These are phyloP conservation scores for Nicotiana obtusifolia DNA, from an alignment of 257 asterid genomes.

Conservation along the genomic window DNA sequence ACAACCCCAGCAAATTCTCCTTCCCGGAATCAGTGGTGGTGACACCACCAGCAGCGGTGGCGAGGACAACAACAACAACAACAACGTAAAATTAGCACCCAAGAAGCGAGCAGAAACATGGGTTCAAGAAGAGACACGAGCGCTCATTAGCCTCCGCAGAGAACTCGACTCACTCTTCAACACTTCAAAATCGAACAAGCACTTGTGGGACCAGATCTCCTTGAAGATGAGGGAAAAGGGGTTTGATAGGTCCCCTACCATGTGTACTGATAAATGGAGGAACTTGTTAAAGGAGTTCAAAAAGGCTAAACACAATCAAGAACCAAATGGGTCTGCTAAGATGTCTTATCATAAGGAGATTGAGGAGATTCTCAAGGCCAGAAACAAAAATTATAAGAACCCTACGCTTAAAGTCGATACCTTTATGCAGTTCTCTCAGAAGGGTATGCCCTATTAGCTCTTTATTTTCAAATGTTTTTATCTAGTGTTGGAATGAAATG, in stretches of 20 bases:
- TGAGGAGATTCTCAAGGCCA: constrained; percentile 62
- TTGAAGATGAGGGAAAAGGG: constrained; percentile 87
- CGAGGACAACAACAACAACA: constrained; percentile 6
- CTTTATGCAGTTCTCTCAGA: constrained; percentile 58
- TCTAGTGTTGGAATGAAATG: neutral
- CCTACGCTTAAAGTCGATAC: constrained; percentile 59
- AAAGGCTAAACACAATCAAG: constrained; percentile 64
- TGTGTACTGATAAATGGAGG: constrained; percentile 97
- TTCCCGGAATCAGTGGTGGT: constrained; percentile 13
- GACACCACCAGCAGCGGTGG: constrained; percentile 28
- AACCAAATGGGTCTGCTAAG: constrained; percentile 47
- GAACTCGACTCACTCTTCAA: constrained; percentile 69
- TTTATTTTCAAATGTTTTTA: neutral
- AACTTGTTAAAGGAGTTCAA: constrained; percentile 81
- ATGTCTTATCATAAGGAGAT: constrained; percentile 64
- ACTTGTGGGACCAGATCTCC: constrained; percentile 82
- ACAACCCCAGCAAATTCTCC: constrained; percentile 28
- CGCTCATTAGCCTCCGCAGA: constrained; percentile 57
- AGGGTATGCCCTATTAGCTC: too few species aligned
- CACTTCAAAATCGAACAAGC: constrained; percentile 79
- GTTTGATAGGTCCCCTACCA: constrained; percentile 81
- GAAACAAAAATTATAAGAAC: constrained; percentile 45
- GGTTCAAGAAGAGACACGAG: constrained; percentile 76
- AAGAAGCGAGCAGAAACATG: constrained; percentile 92
- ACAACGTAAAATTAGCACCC: constrained; percentile 18